Base-by-base conservation (phyloP, 176 grass and related monocot genomes). In the Calamus simplicifolius region DNA sequence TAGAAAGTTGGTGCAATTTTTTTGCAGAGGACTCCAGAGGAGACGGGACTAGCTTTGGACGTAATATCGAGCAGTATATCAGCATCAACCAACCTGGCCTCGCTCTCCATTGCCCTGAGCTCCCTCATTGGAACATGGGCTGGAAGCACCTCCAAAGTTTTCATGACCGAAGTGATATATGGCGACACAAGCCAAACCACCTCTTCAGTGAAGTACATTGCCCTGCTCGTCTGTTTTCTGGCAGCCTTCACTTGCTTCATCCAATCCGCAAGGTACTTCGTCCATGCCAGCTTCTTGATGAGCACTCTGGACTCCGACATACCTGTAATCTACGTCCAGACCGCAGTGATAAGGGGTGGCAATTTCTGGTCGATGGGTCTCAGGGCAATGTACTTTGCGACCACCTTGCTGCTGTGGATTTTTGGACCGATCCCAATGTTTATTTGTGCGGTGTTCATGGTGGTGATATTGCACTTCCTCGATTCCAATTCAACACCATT, bases 231-330 rank as follows among this genome's bases (percentile, higher is more conserved):
- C 51, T 97, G 92, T 75, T 97, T 97, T 68, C 75, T 97, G 3
- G 72, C 52, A 0, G 85, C 92, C 23, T 91, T 97, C 80, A 97
- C 92, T 16, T 91, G 92, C 81, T 97, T 91, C 92, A 97, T 97
- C 80, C 83, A 97, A 56, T 91, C 92, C 8, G 83, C 92, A 4
- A 69, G 83, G 72, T 98, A 92, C 64, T 98, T 88, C 10, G 87
- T 98, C 16, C 93, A 92, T 21, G 81, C 93, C 58, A 89, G 93
- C 85, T 98, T 88, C 79, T 76, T 92, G 48, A 80, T 98, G 54
- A 88, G 78, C 77, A 92, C 87, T 0, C 69, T 92, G 51, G 69
- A 88, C 51, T 98, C 84, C 2, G 84, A 98, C 56, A 66, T 98
- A 21, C 93, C 93, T 0, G 81, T 86, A 0, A 73, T 59, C 56